Conservation (phyloP, 495 filamentous ascomycete species). For the Echria macrotheca region DNA sequence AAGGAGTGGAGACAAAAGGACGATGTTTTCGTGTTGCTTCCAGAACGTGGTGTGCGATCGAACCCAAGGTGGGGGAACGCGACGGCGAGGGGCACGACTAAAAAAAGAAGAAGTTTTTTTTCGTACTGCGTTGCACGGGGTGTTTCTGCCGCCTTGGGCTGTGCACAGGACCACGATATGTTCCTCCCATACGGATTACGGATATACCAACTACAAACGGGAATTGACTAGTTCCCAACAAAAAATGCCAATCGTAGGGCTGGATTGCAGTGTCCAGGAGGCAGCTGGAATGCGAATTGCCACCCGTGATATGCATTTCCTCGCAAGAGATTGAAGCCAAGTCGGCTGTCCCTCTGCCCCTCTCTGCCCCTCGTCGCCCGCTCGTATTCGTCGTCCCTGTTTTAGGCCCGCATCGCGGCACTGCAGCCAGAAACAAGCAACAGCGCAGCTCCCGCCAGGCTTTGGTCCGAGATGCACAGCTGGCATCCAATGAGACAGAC, state of each 20-base stretch:
- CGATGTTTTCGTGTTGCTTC: not conserved
- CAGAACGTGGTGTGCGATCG: not conserved
- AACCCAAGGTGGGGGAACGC: conserved; percentile 1
- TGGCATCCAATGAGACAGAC: not conserved
- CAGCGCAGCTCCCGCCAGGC: not conserved
- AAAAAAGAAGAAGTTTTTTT: conserved; percentile 14
- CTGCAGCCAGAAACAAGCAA: conserved; percentile 9
- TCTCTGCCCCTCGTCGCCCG: not conserved
- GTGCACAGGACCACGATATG: no score
- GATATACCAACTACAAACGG: no score
- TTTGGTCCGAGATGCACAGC: conserved; percentile 2
- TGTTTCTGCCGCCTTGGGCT: no score
- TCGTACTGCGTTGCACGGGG: not conserved
- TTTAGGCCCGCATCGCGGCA: conserved; percentile 17
- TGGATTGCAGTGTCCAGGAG: no score
- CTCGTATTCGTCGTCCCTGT: conserved; percentile 6
- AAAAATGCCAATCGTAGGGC: no score
- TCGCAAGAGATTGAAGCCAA: not conserved
- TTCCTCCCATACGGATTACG: no score
- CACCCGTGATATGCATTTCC: no score
- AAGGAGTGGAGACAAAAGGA: not conserved
- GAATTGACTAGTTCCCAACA: no score
- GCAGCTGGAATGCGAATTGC: no score
- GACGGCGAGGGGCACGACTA: conserved; percentile 7
- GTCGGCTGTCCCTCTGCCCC: no score